phyloP scores from a whole-genome alignment of 2,329 filamentous ascomycete species.

The Penicillium sp. region DNA sequence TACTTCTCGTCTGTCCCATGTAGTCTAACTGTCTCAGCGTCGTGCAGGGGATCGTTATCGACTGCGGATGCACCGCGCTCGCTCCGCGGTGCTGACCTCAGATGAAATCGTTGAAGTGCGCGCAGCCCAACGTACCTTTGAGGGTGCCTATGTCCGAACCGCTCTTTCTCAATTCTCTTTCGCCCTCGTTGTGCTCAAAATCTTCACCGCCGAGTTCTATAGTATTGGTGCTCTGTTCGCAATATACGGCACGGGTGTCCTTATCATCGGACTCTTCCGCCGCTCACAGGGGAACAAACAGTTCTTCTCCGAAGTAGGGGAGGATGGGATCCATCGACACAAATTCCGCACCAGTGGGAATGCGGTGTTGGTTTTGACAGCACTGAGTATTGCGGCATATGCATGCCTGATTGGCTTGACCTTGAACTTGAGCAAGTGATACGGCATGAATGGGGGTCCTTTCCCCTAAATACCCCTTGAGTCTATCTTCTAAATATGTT shows the following conservation, averaged over 20 bases:
- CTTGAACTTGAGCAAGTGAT: slow-evolving; percentile 45
- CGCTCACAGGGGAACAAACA: slow-evolving; percentile 90
- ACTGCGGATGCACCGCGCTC: slow-evolving; percentile 77
- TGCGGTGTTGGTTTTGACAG: slow-evolving; percentile 62
- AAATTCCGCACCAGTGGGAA: slow-evolving; percentile 67
- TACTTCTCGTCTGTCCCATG: background rate
- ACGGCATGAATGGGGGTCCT: background rate
- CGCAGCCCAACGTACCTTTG: slow-evolving; percentile 92
- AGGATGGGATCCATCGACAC: slow-evolving; percentile 60
- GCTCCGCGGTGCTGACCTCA: slow-evolving; percentile 75
- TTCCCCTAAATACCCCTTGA: slow-evolving; percentile 4
- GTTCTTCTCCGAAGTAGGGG: slow-evolving; percentile 68
- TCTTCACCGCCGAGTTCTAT: slow-evolving; percentile 97
- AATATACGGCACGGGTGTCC: slow-evolving; percentile 80
- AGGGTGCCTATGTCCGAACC: slow-evolving; percentile 94
- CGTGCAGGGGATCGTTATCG: slow-evolving; percentile 73
- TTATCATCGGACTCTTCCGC: slow-evolving; percentile 79
- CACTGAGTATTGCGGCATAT: slow-evolving; percentile 62
- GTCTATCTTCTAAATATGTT: slow-evolving; percentile 12
- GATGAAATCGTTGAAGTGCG: slow-evolving; percentile 91
- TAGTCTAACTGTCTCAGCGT: slow-evolving; percentile 45
- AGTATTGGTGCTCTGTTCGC: slow-evolving; percentile 94
- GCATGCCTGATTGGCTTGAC: slow-evolving; percentile 60
- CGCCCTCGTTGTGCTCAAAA: slow-evolving; percentile 88
- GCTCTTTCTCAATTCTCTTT: slow-evolving; percentile 95